Conservation (phyloP, 305 asterid species). For the Solanum aculeatissimum region DNA sequence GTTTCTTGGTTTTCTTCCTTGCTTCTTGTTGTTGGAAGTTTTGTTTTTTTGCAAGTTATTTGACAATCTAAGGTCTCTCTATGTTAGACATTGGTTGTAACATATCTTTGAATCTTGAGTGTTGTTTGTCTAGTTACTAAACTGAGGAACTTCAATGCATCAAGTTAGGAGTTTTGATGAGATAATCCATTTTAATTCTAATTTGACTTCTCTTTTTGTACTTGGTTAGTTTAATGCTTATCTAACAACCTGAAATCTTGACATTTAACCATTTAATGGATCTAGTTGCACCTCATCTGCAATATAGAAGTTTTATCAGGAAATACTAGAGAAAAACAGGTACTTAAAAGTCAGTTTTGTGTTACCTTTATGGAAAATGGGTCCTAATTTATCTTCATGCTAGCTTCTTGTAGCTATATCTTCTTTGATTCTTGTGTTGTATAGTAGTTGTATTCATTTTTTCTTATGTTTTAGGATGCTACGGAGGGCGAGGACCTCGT, state of each 20-base stretch:
- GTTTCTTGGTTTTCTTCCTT: neutral
- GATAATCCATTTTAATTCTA: neutral
- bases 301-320: neutral
- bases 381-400: neutral
- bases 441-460: too few species aligned
- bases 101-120: neutral
- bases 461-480: neutral
- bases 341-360: neutral
- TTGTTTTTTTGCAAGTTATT: neutral
- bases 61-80: neutral
- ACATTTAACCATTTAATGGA: neutral
- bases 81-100: neutral
- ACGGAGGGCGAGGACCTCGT: neutral
- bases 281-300: neutral
- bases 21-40: neutral
- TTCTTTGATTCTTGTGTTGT: neutral
- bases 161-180: neutral
- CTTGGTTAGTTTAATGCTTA: neutral
- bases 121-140: neutral
- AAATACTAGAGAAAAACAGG: neutral
- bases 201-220: neutral
- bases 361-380: neutral
- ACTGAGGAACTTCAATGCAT: neutral
- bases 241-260: too few species aligned
- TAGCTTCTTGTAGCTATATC: neutral